Base-by-base conservation (phyloP, 495 filamentous ascomycete species). In the Lentithecium fluviatile region DNA sequence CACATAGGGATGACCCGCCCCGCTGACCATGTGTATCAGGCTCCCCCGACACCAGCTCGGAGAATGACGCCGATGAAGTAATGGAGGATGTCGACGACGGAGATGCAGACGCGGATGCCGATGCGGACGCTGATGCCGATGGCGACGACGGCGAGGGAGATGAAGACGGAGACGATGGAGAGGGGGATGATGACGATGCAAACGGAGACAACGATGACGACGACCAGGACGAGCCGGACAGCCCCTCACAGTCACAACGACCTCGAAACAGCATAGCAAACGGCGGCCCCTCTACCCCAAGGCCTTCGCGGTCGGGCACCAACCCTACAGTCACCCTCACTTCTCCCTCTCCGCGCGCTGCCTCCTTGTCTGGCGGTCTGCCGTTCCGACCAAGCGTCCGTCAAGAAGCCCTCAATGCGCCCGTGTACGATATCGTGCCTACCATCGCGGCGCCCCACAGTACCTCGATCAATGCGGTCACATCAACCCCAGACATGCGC, bases 391-490 rank as follows among this genome's bases (percentile, higher is more conserved):
- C 88, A 0, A 82, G 75, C 40, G 78, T 93, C 32, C 87, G 89
- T n/a, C 74, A 86, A 26, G 95, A 96, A 69, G 89, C 84, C 45
- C 77, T 93, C 23, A 87, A 83, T 7, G 94, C 95, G n/a, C 74
- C 80, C 25, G 85, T 85, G 13, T 99, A 97, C 79, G 94, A 99
- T 73, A 96, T 99, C 42, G 87, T 93, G 6, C 94, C 94, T 6
- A 97, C 95, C 21, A 96, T 96, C 72, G 94, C 94, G 13, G 94
- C 94, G 2, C 94, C 94, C 3, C 91, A 96, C 71, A 87, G 88
- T 58, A 99, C 94, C 12, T 97, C 91, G 34, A 89, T 99, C 77
- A 99, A 99, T 69, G 86, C 90, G 2, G 80, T 97, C 45, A 85
- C 91, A 23, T 83, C 94, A 34, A 99, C 94, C 1, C 91, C 91